These are phyloP conservation scores for Linnemannia schmuckeri DNA, from an alignment of 192 early-diverging fungal genomes.

Conservation along the genomic window DNA sequence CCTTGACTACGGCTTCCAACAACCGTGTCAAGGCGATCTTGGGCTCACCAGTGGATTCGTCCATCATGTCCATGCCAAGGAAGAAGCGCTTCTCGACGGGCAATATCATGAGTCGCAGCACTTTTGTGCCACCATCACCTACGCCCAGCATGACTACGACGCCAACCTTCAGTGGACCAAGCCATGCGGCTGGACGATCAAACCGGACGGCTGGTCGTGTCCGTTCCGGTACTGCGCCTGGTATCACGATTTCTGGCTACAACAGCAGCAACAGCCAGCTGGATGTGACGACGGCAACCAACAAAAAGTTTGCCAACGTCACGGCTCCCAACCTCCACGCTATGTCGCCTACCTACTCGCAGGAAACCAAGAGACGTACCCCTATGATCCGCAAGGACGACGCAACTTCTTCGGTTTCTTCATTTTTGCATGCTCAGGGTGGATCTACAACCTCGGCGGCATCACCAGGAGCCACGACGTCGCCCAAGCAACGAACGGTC, in stretches of 20 bases:
- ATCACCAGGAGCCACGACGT: not conserved
- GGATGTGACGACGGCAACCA: not conserved
- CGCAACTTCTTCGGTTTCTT: conserved; percentile 31
- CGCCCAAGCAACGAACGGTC: conserved; percentile 22
- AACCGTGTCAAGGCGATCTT: conserved; percentile 47
- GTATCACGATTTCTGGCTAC: not conserved
- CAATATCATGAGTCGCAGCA: conserved; percentile 35
- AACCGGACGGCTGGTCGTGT: conserved; percentile 11
- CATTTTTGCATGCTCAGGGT: not conserved
- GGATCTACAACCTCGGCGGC: conserved; percentile 13
- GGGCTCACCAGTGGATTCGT: conserved; percentile 31
- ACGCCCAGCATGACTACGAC: conserved; percentile 1
- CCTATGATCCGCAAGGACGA: conserved; percentile 32
- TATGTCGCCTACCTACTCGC: conserved; percentile 40
- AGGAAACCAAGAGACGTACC: conserved; percentile 35
- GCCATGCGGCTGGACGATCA: not conserved
- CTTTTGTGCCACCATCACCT: conserved; percentile 33
- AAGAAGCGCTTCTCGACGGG: conserved; percentile 48
- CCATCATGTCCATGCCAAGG: not conserved
- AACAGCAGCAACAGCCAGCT: not conserved
- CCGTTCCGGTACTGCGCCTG: conserved; percentile 39
- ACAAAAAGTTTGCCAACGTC: conserved; percentile 16
- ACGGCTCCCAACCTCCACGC: conserved; percentile 30
- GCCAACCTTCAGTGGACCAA: not conserved
- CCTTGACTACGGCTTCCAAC: conserved; percentile 44